A percentile compares a stretch with the other conserved stretches of the same genome.
phyloP scores from a whole-genome alignment of 371 early-diverging fungal species.

The Haplosporangium sp. region DNA sequence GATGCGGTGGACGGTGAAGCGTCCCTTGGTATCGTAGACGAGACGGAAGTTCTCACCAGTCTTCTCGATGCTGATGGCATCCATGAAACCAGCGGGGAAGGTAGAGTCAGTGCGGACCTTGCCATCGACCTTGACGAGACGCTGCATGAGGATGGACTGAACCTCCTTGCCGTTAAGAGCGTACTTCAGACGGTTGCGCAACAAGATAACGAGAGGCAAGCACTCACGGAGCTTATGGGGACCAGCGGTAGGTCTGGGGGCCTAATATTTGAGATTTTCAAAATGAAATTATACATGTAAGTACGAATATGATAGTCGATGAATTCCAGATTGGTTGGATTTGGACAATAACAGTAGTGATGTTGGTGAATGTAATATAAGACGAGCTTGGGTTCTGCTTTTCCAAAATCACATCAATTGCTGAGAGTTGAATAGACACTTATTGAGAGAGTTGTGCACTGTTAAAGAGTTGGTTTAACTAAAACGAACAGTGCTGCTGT shows the following conservation, averaged over 20 bases:
- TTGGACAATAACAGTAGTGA: no score
- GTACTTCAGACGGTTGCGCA: slow-evolving; percentile 99
- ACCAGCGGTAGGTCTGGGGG: slow-evolving; percentile 98
- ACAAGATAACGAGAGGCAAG: slow-evolving; percentile 98
- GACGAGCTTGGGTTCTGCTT: no score
- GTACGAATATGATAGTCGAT: no score
- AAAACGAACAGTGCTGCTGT: no score
- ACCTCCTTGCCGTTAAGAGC: slow-evolving; percentile 99
- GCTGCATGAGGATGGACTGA: slow-evolving; percentile 96
- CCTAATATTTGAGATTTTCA: slow-evolving; percentile 62
- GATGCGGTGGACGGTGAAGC: slow-evolving; percentile 99
- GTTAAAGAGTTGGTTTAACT: no score
- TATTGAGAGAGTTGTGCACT: no score
- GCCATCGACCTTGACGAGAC: slow-evolving; percentile 99
- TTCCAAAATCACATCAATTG: no score
- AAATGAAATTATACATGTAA: no score
- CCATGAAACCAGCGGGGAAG: slow-evolving; percentile 99
- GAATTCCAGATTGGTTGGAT: no score
- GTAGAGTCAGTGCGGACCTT: slow-evolving; percentile 99
- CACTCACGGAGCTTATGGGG: slow-evolving; percentile 99
- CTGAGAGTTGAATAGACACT: no score
- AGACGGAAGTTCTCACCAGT: slow-evolving; percentile 99
- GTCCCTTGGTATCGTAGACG: slow-evolving; percentile 99
- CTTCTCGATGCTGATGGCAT: slow-evolving; percentile 99
- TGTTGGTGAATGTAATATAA: no score